A percentile compares a stretch with the other conserved stretches of the same genome.
phyloP scores from a whole-genome alignment of 2,329 filamentous ascomycete genomes.

The Venturia pyrina region DNA sequence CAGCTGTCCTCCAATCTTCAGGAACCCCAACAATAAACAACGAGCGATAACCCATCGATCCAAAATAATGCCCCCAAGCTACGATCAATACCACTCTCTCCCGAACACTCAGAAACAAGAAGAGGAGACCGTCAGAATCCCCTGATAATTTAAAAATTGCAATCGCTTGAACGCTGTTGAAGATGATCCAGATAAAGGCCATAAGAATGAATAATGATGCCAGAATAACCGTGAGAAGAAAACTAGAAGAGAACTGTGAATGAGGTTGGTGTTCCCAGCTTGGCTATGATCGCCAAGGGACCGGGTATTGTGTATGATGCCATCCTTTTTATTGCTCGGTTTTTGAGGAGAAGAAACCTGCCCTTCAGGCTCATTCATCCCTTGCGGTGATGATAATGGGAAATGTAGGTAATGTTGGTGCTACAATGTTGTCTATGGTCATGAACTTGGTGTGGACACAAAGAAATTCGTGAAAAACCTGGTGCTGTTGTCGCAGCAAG shows the following conservation, averaged over 20 bases:
- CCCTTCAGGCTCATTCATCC: neutral
- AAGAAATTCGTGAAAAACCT: neutral
- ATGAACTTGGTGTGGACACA: neutral
- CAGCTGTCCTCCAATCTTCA: neutral
- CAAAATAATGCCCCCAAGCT: neutral
- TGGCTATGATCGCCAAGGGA: neutral
- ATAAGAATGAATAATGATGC: neutral
- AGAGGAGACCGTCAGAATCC: neutral
- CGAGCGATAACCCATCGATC: neutral
- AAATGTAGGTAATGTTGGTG: neutral
- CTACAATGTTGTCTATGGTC: conserved; percentile 5
- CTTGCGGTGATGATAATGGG: neutral
- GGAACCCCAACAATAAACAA: neutral
- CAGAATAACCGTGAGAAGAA: neutral
- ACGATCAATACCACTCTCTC: neutral
- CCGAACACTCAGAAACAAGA: neutral
- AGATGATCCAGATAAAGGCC: neutral
- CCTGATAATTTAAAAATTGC: neutral
- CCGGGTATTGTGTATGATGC: conserved; percentile 3
- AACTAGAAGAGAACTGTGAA: neutral
- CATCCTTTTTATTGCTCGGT: neutral
- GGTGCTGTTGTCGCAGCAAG: neutral
- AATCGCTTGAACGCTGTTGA: conserved; percentile 4
- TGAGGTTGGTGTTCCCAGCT: neutral
- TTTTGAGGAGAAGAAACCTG: neutral